These are phyloP conservation scores for Hypoxylon crocopeplum DNA, from an alignment of 495 filamentous ascomycete genomes.

Conservation along the genomic window DNA sequence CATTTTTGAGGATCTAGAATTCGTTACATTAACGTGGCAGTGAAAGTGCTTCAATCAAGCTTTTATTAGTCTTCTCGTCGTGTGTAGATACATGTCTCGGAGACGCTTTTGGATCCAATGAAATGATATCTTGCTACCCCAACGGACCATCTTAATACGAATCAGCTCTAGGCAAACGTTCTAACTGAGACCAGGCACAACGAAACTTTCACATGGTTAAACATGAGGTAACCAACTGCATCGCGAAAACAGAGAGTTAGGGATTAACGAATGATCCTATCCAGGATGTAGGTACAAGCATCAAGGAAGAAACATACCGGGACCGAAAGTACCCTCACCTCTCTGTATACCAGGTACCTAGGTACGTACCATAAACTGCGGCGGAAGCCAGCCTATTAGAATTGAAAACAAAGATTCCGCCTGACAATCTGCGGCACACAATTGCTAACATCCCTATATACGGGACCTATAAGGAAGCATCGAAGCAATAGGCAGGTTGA, in stretches of 20 bases:
- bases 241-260: background rate
- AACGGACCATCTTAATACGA: background rate
- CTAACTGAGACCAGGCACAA: background rate
- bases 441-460: no score
- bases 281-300: background rate
- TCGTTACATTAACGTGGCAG: no score
- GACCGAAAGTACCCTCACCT: no score
- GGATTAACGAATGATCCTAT: background rate
- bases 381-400: background rate
- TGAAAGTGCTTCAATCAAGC: no score
- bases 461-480: no score
- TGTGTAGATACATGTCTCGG: no score
- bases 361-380: no score
- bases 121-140: no score
- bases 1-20: no score
- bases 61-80: no score
- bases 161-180: background rate
- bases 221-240: background rate
- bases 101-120: no score
- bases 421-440: constrained; percentile 4
- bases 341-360: no score
- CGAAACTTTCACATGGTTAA: constrained; percentile 1
- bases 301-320: background rate
- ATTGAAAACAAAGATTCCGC: background rate
- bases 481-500: background rate